These are phyloP conservation scores for Moesziomyces sp. DNA, from an alignment of 1,284 basidiomycete genomes.

Conservation along the genomic window DNA sequence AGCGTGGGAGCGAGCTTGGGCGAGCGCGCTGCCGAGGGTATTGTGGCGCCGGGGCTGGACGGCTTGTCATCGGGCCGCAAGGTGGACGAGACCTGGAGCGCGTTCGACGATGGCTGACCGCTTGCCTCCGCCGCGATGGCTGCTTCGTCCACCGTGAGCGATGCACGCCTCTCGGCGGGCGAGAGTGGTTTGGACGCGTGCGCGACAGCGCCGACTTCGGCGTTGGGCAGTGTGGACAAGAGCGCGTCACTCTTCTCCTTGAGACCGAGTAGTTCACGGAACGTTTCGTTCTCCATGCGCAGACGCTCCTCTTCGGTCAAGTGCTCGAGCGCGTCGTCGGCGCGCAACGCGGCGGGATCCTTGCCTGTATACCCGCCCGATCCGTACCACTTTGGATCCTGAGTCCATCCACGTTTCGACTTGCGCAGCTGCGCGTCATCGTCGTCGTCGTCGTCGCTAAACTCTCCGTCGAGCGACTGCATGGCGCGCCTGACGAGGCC, in stretches of 20 bases:
- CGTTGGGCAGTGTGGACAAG: conserved; percentile 6
- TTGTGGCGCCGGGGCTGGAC: conserved; percentile 1
- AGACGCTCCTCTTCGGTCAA: conserved; percentile 61
- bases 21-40: conserved; percentile 19
- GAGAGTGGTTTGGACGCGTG: conserved; percentile 20
- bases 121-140: conserved; percentile 47
- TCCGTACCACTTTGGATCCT: conserved; percentile 58
- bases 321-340: conserved; percentile 54
- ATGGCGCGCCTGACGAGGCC: conserved; percentile 55
- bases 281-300: conserved; percentile 60
- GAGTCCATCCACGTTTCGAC: conserved; percentile 36
- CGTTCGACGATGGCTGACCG: conserved; percentile 38
- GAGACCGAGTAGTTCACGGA: conserved; percentile 57
- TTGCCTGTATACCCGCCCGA: conserved; percentile 62
- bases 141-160: conserved; percentile 44
- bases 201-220: not conserved
- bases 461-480: conserved; percentile 54
- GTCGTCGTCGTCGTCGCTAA: conserved; percentile 21
- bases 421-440: conserved; percentile 11
- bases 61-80: conserved; percentile 25
- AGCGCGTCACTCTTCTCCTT: conserved; percentile 49
- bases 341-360: conserved; percentile 47
- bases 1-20: conserved; percentile 25
- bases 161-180: conserved; percentile 28
- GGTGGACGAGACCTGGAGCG: conserved; percentile 38